These are phyloP conservation scores for Aspergillus japonicus DNA, from an alignment of 2,329 filamentous ascomycete genomes.

Conservation along the genomic window DNA sequence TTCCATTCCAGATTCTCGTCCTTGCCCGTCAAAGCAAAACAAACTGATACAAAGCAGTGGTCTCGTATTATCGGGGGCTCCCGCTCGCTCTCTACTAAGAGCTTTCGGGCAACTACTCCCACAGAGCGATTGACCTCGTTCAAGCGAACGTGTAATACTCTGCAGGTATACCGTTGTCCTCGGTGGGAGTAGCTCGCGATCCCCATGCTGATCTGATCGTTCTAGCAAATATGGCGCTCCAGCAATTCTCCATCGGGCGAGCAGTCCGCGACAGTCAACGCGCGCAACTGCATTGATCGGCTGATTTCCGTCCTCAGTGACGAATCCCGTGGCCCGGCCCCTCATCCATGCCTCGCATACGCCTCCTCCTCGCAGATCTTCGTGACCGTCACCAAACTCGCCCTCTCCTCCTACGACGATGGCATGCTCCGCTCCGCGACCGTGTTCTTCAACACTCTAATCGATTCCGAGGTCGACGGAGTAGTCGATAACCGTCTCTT, in stretches of 20 bases:
- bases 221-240: slow-evolving; percentile 61
- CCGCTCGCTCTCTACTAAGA: slow-evolving; percentile 47
- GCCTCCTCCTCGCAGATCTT: slow-evolving; percentile 85
- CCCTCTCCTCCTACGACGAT: slow-evolving; percentile 78
- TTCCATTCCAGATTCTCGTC: neutral
- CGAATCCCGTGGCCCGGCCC: slow-evolving; percentile 81
- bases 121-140: slow-evolving; percentile 62
- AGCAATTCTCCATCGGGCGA: slow-evolving; percentile 53
- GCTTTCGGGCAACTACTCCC: slow-evolving; percentile 53
- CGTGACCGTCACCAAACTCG: slow-evolving; percentile 83
- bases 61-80: slow-evolving; percentile 61
- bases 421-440: slow-evolving; percentile 82
- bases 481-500: slow-evolving; percentile 86
- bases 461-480: slow-evolving; percentile 95
- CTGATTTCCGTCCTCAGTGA: slow-evolving; percentile 73
- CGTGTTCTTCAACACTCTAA: slow-evolving; percentile 81
- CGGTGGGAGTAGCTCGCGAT: neutral
- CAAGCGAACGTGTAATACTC: slow-evolving; percentile 59
- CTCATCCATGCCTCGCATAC: slow-evolving; percentile 88
- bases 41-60: slow-evolving; percentile 46
- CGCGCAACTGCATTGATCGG: slow-evolving; percentile 55
- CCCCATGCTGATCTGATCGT: neutral
- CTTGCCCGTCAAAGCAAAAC: neutral
- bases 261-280: slow-evolving; percentile 49
- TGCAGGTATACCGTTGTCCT: slow-evolving; percentile 47